Conservation (phyloP, 2,329 filamentous ascomycete species). For the Endothia cerciana region DNA sequence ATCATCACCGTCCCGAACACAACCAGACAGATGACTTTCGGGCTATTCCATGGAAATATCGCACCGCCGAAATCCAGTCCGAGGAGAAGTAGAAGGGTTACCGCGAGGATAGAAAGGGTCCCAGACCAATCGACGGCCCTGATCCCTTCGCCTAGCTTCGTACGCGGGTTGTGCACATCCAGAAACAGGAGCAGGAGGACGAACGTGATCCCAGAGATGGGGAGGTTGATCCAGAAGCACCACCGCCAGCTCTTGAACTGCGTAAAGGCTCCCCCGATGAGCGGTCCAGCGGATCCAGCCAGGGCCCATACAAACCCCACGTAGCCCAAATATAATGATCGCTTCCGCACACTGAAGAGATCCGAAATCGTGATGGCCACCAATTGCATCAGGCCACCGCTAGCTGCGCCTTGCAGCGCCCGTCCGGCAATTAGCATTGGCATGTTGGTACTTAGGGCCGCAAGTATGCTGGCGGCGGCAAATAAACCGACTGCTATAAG, state of each 20-base stretch:
- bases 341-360: constrained; percentile 41
- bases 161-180: constrained; percentile 62
- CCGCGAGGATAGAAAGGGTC: constrained; percentile 61
- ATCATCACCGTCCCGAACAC: constrained; percentile 57
- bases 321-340: constrained; percentile 32
- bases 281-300: constrained; percentile 31
- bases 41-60: constrained; percentile 60
- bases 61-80: constrained; percentile 71
- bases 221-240: constrained; percentile 36
- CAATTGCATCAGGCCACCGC: constrained; percentile 42
- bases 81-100: constrained; percentile 66
- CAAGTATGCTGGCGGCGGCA: constrained; percentile 42
- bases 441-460: constrained; percentile 40
- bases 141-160: constrained; percentile 61
- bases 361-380: constrained; percentile 43
- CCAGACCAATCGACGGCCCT: constrained; percentile 65
- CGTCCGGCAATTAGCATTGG: constrained; percentile 43
- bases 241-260: constrained; percentile 33
- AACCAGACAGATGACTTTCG: constrained; percentile 61
- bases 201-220: constrained; percentile 31
- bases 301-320: constrained; percentile 56
- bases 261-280: constrained; percentile 34
- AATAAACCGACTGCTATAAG: constrained; percentile 41
- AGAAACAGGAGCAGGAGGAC: constrained; percentile 36
- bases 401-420: constrained; percentile 41